Evolutionary conservation across 2,329 filamentous ascomycete genomes (phyloP).

Genomic region (Zopfia rhizophila): DNA sequence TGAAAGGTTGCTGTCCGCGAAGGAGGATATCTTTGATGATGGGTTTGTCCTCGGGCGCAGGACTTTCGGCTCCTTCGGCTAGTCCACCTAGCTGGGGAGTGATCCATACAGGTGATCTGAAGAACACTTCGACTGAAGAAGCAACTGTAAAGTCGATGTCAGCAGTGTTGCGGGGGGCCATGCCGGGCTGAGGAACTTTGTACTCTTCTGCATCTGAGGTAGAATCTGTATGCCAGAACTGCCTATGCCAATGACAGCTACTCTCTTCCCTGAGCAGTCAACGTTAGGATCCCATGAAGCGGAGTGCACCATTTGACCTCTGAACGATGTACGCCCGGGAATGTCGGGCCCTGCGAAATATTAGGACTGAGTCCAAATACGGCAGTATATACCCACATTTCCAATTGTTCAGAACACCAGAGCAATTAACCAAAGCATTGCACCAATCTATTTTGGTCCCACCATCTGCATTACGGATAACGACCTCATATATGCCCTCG

Average conservation of each 20-base stretch:
- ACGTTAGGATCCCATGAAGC: constrained; percentile 29
- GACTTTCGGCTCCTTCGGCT: no score
- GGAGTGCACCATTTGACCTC: constrained; percentile 57
- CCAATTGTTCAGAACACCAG: constrained; percentile 31
- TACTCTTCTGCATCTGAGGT: constrained; percentile 29
- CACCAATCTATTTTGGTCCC: constrained; percentile 29
- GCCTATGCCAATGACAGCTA: constrained; percentile 47
- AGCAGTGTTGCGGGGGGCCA: constrained; percentile 11
- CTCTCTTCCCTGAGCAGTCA: constrained; percentile 34
- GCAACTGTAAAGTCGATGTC: no score
- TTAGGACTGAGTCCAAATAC: no score
- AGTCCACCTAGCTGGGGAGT: constrained; percentile 55
- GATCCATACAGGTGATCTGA: constrained; percentile 60
- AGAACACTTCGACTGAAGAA: constrained; percentile 50
- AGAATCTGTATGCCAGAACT: constrained; percentile 54
- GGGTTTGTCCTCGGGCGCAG: no score
- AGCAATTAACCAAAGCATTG: constrained; percentile 37
- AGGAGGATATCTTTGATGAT: no score
- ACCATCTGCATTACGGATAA: constrained; percentile 23
- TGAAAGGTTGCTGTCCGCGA: constrained; percentile 46
- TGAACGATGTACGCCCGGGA: constrained; percentile 51
- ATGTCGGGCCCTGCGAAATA: constrained; percentile 57
- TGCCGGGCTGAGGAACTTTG: constrained; percentile 6
- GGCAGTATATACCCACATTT: constrained; percentile 15
- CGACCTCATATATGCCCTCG: constrained; percentile 28